Percentiles rank a stretch among this genome's conserved stretches.
phyloP scores from a whole-genome alignment of 108 stramenopile genomes.

The Cylindrotheca closterium region DNA sequence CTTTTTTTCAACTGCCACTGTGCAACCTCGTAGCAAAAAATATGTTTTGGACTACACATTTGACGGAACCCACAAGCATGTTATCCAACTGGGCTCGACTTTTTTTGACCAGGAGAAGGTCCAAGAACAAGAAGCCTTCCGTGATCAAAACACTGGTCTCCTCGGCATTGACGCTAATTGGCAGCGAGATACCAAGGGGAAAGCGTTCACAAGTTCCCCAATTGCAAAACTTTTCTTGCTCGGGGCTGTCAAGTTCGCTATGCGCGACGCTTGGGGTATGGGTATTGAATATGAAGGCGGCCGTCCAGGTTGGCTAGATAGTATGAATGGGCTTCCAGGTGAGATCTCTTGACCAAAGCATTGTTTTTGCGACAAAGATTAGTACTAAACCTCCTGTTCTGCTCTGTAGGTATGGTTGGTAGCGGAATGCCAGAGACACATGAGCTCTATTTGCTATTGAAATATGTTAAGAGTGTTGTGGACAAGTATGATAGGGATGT shows the following conservation, averaged over 20 bases:
- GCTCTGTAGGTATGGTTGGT: slow-evolving; percentile 59
- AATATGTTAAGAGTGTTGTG: slow-evolving; percentile 76
- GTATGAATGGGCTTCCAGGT: slow-evolving; percentile 96
- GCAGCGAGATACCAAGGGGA: slow-evolving; percentile 72
- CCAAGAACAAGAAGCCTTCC: slow-evolving; percentile 78
- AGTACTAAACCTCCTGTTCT: slow-evolving; percentile 5
- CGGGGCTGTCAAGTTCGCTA: slow-evolving; percentile 86
- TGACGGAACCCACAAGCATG: slow-evolving; percentile 80
- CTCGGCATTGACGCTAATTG: slow-evolving; percentile 85
- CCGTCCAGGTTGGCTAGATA: slow-evolving; percentile 95
- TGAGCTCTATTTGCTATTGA: slow-evolving; percentile 81
- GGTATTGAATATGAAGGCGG: slow-evolving; percentile 97
- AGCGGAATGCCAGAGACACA: slow-evolving; percentile 92
- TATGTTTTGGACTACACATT: slow-evolving; percentile 86
- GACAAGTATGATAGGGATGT: slow-evolving; percentile 69
- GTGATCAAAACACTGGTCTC: slow-evolving; percentile 70
- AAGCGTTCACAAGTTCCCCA: slow-evolving; percentile 70
- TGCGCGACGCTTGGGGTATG: slow-evolving; percentile 95
- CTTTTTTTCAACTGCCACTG: slow-evolving; percentile 89
- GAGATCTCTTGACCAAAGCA: slow-evolving; percentile 4
- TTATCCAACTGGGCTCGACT: slow-evolving; percentile 87
- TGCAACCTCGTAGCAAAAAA: slow-evolving; percentile 82
- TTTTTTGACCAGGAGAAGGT: slow-evolving; percentile 71
- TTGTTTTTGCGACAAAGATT: background rate
- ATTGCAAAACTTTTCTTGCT: slow-evolving; percentile 80